Base-by-base conservation (phyloP, 2,329 filamentous ascomycete species). In the Neofusicoccum kwambonambiense region DNA sequence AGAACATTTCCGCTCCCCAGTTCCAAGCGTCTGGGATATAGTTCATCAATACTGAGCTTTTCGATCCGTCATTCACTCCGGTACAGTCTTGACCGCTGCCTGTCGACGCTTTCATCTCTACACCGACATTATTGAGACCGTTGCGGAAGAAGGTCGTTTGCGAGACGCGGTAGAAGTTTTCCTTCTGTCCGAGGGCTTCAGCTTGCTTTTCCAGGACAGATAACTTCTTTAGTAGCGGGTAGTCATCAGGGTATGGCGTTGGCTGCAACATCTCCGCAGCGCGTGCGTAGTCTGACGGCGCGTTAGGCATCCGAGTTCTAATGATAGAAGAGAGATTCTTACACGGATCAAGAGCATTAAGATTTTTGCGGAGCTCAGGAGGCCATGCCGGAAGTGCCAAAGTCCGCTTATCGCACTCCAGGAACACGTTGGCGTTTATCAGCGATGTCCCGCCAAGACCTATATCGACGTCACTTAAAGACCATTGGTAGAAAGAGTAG, bases 1-100 rank as follows among this genome's bases (percentile, higher is more conserved):
- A 90, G 67, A 90, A 90, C 2, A 90, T 85, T 70, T 90, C 87
- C 12, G 88, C 86, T 8, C 88, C 89, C 86, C 87, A 89, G 70
- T 89, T 89, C 88, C 87, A 90, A 1, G 89, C 87, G 73, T 90
- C 88, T 7, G 86, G 82, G 7, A 90, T 77, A 69, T 90, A 90
- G 0, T 88, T 90, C 42, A 89, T 86, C 1, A 87, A 78, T 0
- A 86, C 89, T 11, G 84, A 88, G 17, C 83, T 89, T 75, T 90
- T 90, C 35, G 86, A 89, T 1, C 87, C 87, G 72, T 90, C 88
- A 68, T 90, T 90, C 65, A 89, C 69, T 0, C 88, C 88, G 0
- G 87, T 89, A 44, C 75, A 76, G 68, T 90, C 88, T 73, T 88
- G 86, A 1, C 88, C 88, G 0, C 85, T 86, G 22, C 87, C 76